Conservation (phyloP, 2,329 filamentous ascomycete genomes). For the Xylariaceae sp. region DNA sequence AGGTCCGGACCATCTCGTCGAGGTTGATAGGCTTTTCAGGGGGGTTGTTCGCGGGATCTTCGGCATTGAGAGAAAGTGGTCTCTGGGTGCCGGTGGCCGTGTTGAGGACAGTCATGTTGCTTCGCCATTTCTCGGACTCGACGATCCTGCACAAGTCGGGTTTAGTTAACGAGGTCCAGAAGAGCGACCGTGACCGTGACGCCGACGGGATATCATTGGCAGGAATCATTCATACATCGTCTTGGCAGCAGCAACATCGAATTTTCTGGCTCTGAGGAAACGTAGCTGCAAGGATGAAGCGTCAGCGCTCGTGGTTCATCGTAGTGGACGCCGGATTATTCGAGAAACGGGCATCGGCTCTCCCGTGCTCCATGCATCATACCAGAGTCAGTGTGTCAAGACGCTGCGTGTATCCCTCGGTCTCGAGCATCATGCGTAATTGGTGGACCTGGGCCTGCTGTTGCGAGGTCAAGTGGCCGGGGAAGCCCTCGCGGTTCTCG, state of each 20-base stretch:
- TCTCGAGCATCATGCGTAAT: slow-evolving; percentile 78
- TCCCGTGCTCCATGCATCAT: slow-evolving; percentile 19
- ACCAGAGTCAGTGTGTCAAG: slow-evolving; percentile 91
- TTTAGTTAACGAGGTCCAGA: background rate
- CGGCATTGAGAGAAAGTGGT: slow-evolving; percentile 7
- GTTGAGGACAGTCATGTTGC: slow-evolving; percentile 72
- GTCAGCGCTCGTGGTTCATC: background rate
- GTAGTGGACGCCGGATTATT: background rate
- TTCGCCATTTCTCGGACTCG: slow-evolving; percentile 86
- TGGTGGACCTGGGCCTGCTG: slow-evolving; percentile 88
- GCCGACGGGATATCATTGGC: background rate
- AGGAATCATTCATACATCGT: slow-evolving; percentile 59
- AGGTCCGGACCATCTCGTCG: slow-evolving; percentile 61
- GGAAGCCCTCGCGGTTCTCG: slow-evolving; percentile 67
- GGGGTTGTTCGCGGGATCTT: slow-evolving; percentile 14
- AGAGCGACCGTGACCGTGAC: background rate
- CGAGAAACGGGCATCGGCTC: background rate
- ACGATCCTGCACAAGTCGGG: slow-evolving; percentile 61
- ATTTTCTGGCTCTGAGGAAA: slow-evolving; percentile 92
- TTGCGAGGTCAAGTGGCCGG: slow-evolving; percentile 77
- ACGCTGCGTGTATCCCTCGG: slow-evolving; percentile 72
- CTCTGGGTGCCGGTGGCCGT: slow-evolving; percentile 55
- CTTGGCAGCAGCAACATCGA: slow-evolving; percentile 78
- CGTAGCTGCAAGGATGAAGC: slow-evolving; percentile 54
- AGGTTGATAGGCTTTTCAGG: slow-evolving; percentile 42